phyloP scores from a whole-genome alignment of 805 yeast species.

The Ascoidea asiatica region DNA sequence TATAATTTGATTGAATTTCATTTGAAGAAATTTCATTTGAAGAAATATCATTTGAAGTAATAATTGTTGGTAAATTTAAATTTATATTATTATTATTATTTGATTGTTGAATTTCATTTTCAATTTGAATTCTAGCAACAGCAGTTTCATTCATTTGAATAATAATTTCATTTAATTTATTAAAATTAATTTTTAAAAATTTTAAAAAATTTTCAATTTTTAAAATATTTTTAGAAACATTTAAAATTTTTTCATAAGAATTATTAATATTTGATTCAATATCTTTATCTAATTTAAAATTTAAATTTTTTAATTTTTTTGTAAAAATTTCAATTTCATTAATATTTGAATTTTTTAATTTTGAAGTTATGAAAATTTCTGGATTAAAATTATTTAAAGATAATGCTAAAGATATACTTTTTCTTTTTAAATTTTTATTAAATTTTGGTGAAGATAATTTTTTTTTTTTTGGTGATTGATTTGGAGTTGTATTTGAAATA shows the following conservation, averaged over 20 bases:
- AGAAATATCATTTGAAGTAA: no score
- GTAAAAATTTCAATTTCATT: slow-evolving; percentile 60
- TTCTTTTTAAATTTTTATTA: background rate
- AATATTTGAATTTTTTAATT: slow-evolving; percentile 54
- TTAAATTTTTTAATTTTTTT: slow-evolving; percentile 34
- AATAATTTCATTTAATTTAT: slow-evolving; percentile 45
- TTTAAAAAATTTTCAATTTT: slow-evolving; percentile 55
- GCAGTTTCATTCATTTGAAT: slow-evolving; percentile 50
- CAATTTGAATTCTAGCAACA: slow-evolving; percentile 36
- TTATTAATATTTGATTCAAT: slow-evolving; percentile 45
- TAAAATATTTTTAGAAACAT: slow-evolving; percentile 44
- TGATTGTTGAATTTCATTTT: slow-evolving; percentile 16
- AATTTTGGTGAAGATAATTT: background rate
- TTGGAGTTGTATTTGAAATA: background rate
- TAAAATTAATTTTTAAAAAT: slow-evolving; percentile 43
- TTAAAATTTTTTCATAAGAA: slow-evolving; percentile 48
- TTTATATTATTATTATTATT: slow-evolving; percentile 6
- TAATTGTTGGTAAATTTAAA: no score
- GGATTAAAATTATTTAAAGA: slow-evolving; percentile 33
- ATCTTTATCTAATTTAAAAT: slow-evolving; percentile 36
- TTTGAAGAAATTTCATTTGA: no score
- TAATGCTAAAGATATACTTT: slow-evolving; percentile 16
- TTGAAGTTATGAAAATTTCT: slow-evolving; percentile 29
- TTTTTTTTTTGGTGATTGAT: background rate
- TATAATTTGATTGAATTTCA: slow-evolving; percentile 8